Evolutionary conservation across 331 rosid species (phyloP), one percentile per base, ranked within the genome.

Genomic region (Stylosanthes scabra): DNA sequence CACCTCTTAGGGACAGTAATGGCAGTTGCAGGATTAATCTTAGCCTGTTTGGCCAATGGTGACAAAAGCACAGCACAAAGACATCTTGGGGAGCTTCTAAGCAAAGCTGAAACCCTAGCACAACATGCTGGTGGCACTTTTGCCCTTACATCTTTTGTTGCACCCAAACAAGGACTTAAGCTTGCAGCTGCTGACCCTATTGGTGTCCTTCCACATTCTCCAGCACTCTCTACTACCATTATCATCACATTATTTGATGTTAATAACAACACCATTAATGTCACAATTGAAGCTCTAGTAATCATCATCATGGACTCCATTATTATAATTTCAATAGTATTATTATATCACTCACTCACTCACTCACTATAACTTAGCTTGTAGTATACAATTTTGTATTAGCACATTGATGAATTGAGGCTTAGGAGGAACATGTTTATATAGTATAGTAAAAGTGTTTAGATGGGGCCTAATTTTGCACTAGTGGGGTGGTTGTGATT

Each of bases 31-130:
- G 86, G 91, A 28, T 91, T 89, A 34, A 93, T 89, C 65, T 88
- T 88, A 0, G 91, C 96, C 60, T 89, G 85, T 81, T 88, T 91
- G 1, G 96, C 92, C 78, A 93, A 57, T 59, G 98, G 97, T 5
- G 98, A 93, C 59, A 93, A 59, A 60, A 93, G 62, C 68, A 93
- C 96, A 27, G 92, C 90, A 45, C 98, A 93, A 0, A 93, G 92
- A 67, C 98, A 93, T 45, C 29, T 89, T 5, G 97, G 97, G 11
- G 91, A 29, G 34, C 74, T 83, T 29, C 76, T 85, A 3, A 93
- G 71, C 88, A 93, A 63, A 58, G 90, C 90, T 11, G 82, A 80
- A 50, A 91, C 88, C 80, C 83, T 89, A 63, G 84, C 47, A 47
- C 97, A 93, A 68, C 98, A 93, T 5, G 87, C 77, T 27, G 87